Percentiles rank a stretch among this genome's conserved stretches.
Conservation (phyloP, 345 rosid genomes). For the Gossypium raimondii region DNA sequence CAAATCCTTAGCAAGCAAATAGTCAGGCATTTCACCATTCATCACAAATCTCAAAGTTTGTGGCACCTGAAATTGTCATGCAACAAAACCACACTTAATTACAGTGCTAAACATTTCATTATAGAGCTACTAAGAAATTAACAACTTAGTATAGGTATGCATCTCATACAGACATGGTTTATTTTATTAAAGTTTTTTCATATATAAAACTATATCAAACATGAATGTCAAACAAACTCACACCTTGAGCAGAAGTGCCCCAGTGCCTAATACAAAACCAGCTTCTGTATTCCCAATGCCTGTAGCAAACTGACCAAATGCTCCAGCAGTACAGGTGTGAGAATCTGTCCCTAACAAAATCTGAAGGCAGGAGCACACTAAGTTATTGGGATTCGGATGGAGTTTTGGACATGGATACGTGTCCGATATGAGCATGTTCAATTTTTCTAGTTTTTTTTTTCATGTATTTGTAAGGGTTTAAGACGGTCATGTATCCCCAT, state of each 20-base stretch:
- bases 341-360: slow-evolving; percentile 91
- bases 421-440: no score
- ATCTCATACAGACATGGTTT: no score
- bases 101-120: no score
- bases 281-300: slow-evolving; percentile 99
- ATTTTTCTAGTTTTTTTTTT: no score
- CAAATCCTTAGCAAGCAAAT: slow-evolving; percentile 90
- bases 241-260: slow-evolving; percentile 90
- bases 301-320: slow-evolving; percentile 96
- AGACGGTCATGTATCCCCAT: no score
- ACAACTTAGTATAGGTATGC: no score
- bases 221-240: not conserved
- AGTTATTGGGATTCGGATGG: no score
- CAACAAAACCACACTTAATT: not conserved
- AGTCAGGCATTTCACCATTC: slow-evolving; percentile 97
- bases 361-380: slow-evolving; percentile 30
- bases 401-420: no score
- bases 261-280: slow-evolving; percentile 87
- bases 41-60: slow-evolving; percentile 83
- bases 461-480: no score
- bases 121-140: no score
- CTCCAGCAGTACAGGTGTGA: slow-evolving; percentile 97
- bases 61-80: slow-evolving; percentile 59
- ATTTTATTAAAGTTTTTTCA: no score
- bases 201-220: no score